Percentiles rank a stretch among this genome's conserved stretches.
These are phyloP conservation scores for Acanthamoeba triangularis DNA, from an alignment of 208 protist genomes.

Conservation along the genomic window DNA sequence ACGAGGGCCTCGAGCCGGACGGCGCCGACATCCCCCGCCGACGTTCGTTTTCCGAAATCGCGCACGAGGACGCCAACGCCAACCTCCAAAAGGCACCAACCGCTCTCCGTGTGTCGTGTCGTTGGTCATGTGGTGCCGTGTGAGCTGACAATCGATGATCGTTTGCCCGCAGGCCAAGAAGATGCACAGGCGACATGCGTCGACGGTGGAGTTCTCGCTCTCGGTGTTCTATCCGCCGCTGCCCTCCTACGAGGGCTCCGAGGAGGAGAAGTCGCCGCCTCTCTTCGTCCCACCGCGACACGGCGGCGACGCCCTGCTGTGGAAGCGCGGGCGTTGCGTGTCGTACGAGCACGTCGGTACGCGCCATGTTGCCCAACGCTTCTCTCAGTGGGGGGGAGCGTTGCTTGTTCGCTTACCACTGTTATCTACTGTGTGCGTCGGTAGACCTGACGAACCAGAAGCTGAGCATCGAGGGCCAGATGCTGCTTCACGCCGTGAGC, in stretches of 20 bases:
- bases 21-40: background rate
- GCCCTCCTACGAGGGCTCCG: constrained; percentile 54
- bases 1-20: background rate
- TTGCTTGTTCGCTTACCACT: background rate
- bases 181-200: background rate
- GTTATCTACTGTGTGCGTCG: background rate
- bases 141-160: too few relatives aligned
- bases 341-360: constrained; percentile 39
- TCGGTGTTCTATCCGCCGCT: constrained; percentile 73
- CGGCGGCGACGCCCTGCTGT: constrained; percentile 9
- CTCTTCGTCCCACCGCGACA: background rate
- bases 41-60: background rate
- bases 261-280: constrained; percentile 66
- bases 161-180: background rate
- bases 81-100: background rate
- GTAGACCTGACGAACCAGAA: constrained; percentile 46
- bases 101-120: background rate
- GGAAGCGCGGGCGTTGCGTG: constrained; percentile 42
- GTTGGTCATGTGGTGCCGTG: too few relatives aligned
- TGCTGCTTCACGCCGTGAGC: constrained; percentile 35
- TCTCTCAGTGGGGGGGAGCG: too few relatives aligned
- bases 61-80: background rate
- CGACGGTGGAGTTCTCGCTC: constrained; percentile 50
- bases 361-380: background rate
- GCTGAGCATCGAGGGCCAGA: constrained; percentile 68